Conservation (phyloP, 1,284 basidiomycete genomes). For the Puccinia brachypodii region DNA sequence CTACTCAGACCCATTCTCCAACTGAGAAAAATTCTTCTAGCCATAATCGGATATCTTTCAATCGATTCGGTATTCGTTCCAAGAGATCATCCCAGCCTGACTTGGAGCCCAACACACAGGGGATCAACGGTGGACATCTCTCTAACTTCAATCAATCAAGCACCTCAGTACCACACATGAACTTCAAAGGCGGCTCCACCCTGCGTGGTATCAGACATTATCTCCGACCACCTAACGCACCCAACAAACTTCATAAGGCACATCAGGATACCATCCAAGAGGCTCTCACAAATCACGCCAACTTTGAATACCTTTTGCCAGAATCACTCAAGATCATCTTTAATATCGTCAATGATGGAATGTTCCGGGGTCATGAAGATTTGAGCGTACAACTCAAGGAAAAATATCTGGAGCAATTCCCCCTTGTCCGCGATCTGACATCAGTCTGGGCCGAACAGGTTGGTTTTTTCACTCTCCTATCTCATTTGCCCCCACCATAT, state of each 20-base stretch:
- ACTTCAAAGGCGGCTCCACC: slow-evolving; percentile 6
- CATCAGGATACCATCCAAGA: slow-evolving; percentile 28
- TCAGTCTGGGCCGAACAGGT: slow-evolving; percentile 92
- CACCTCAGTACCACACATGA: slow-evolving; percentile 6
- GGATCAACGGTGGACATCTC: not conserved
- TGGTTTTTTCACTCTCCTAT: not conserved
- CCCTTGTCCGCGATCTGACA: slow-evolving; percentile 81
- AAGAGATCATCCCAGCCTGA: slow-evolving; percentile 12
- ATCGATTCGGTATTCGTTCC: slow-evolving; percentile 26
- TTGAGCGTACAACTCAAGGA: slow-evolving; percentile 77
- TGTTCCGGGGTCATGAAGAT: slow-evolving; percentile 80
- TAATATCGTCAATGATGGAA: slow-evolving; percentile 76
- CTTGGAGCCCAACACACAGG: not conserved
- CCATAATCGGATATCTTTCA: slow-evolving; percentile 14
- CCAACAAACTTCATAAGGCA: slow-evolving; percentile 51
- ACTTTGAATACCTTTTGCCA: slow-evolving; percentile 64
- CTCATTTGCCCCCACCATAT: not conserved
- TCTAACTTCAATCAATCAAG: slow-evolving; percentile 30
- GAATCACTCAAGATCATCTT: slow-evolving; percentile 80
- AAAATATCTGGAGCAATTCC: slow-evolving; percentile 88
- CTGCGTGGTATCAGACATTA: slow-evolving; percentile 50
- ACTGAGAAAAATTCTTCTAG: not conserved
- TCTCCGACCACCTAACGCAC: slow-evolving; percentile 48
- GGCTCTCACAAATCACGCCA: slow-evolving; percentile 55
- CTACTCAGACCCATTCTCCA: not conserved